Base-by-base conservation (phyloP, 1,139 yeast species). In the Candida neerlandica region DNA sequence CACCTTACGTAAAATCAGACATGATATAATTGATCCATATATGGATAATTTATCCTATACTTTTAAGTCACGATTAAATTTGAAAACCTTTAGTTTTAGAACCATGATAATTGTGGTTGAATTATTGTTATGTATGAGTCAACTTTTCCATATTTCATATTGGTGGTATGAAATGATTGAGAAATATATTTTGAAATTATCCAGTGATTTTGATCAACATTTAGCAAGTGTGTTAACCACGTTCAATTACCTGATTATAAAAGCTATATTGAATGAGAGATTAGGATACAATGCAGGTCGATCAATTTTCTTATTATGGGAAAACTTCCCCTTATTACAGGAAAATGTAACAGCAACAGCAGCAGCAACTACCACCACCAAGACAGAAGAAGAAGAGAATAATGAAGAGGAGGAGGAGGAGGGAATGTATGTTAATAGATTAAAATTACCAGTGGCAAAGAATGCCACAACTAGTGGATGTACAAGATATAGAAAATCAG, bases 401-500 rank as follows among this genome's bases (percentile, higher is more conserved):
- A 61, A 53, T 3, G 66, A 63, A 14, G 50, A 50, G 3, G 62
- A 59, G 4, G 60, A 52, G 2, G 67, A 64, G 16, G 64, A 67
- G 12, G 81, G 76, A 11, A 62, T 61, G 27, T 73, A 65, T 50
- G 58, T 60, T 9, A 78, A 78, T 54, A 67, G 71, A 2, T 48
- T 65, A 33, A 82, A 82, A 55, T 48, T 78, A n/a, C 42, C 48
- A 1, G 65, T 67, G 11, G 62, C 70, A 2, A 66, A 69, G 33
- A 64, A 73, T 50, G 68, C 72, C 3, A 69, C 74, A 0, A 64
- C 77, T 32, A 55, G 58, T 19, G 91, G 90, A 0, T 62, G 82
- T 37, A 79, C 87, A 1, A 73, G 96, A 50, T 69, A 69, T 47
- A 77, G 97, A 50, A 90, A 89, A 61, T 84, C 94, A 1, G 83